Conservation (phyloP, 192 early-diverging fungal genomes). For the Geranomyces variabilis region DNA sequence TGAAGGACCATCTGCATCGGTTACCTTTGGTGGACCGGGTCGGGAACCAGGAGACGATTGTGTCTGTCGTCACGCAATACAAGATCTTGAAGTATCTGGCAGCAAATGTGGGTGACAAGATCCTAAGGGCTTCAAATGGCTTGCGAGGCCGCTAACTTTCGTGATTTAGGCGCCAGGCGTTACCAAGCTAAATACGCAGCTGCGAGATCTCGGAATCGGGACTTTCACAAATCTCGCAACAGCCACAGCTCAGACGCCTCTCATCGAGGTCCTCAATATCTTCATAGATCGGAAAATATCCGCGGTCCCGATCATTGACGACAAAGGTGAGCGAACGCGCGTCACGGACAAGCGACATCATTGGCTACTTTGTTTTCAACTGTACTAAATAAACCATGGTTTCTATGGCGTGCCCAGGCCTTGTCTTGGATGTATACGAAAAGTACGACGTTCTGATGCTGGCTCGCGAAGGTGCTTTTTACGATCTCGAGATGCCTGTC, state of each 20-base stretch:
- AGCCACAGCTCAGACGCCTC: constrained; percentile 75
- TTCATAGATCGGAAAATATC: constrained; percentile 91
- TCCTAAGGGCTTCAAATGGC: too few relatives aligned
- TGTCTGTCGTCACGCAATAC: constrained; percentile 88
- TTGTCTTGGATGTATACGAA: constrained; percentile 93
- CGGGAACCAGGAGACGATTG: constrained; percentile 82
- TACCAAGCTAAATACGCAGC: constrained; percentile 39
- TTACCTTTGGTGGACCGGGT: constrained; percentile 83
- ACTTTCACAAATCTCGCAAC: constrained; percentile 84
- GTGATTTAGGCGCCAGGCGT: constrained; percentile 26
- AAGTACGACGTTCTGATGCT: constrained; percentile 87
- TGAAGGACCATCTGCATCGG: constrained; percentile 83
- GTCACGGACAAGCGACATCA: constrained; percentile 7
- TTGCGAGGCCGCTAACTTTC: too few relatives aligned
- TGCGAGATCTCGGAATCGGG: constrained; percentile 83
- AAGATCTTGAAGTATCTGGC: constrained; percentile 88
- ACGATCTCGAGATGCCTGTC: constrained; percentile 85
- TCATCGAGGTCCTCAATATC: constrained; percentile 88
- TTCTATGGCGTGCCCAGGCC: constrained; percentile 27
- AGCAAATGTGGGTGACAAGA: constrained; percentile 63
- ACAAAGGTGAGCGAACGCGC: constrained; percentile 53
- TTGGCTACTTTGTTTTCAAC: not conserved
- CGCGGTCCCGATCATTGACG: constrained; percentile 91
- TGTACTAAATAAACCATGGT: not conserved
- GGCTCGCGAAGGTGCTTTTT: constrained; percentile 63